Conservation (phyloP, 345 rosid genomes). For the Trapa incisa region DNA sequence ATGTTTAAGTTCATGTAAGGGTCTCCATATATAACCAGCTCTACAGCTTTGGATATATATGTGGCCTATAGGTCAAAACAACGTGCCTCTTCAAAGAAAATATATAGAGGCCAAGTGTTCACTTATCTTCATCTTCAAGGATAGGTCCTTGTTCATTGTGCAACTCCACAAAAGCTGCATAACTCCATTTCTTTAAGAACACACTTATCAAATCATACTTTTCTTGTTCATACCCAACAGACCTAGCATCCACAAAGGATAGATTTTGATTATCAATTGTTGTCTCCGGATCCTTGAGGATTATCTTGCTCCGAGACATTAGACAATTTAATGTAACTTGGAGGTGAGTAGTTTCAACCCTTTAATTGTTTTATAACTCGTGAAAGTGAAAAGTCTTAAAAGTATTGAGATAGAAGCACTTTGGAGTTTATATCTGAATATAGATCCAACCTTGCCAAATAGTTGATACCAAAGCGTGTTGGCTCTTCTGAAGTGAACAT, state of each 20-base stretch:
- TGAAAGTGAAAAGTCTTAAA: not conserved
- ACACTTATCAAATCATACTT: constrained; percentile 47
- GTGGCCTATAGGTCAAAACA: not conserved
- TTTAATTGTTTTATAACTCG: not conserved
- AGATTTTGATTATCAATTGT: constrained; percentile 59
- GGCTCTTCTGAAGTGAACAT: constrained; percentile 94
- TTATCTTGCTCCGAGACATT: constrained; percentile 54
- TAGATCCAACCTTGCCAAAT: constrained; percentile 76
- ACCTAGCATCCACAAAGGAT: constrained; percentile 67
- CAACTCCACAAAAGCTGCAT: constrained; percentile 78
- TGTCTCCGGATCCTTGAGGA: constrained; percentile 44
- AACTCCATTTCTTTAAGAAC: constrained; percentile 50
- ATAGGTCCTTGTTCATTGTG: constrained; percentile 95
- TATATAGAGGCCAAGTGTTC: not conserved
- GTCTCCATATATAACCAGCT: not conserved
- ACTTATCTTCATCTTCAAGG: constrained; percentile 63
- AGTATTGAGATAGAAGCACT: not conserved
- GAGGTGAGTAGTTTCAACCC: not conserved
- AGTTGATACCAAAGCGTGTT: constrained; percentile 85
- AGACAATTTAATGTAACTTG: constrained; percentile 19
- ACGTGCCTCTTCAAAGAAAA: not conserved
- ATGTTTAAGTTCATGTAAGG: not conserved
- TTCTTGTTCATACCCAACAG: constrained; percentile 62
- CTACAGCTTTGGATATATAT: not conserved
- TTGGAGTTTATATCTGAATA: not conserved